Conservation (phyloP, 2,329 filamentous ascomycete genomes). For the Rhinocladiella similis region DNA sequence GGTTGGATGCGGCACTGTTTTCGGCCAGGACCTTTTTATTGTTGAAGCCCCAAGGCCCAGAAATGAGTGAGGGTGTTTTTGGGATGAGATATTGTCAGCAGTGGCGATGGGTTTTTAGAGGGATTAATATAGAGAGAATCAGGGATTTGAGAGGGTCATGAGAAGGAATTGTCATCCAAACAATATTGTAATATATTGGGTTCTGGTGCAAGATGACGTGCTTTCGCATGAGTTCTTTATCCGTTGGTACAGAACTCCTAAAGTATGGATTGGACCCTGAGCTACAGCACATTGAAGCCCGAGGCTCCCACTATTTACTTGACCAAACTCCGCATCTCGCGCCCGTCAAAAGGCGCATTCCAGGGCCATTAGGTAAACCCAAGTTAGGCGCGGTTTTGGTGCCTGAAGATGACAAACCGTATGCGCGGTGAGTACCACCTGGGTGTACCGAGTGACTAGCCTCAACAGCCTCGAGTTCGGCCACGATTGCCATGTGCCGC, state of each 20-base stretch:
- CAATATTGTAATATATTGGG: neutral
- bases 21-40: no score
- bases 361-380: neutral
- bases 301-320: neutral
- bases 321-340: neutral
- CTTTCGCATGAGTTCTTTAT: neutral
- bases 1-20: no score
- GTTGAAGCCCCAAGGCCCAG: no score
- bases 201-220: neutral
- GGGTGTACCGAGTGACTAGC: no score
- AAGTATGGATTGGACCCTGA: neutral
- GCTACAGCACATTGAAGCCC: no score
- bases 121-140: neutral
- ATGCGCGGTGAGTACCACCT: no score
- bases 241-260: no score
- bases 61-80: neutral
- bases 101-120: no score
- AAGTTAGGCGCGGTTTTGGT: neutral
- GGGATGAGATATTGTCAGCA: no score
- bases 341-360: neutral
- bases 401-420: slow-evolving; percentile 1
- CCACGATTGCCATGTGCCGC: no score
- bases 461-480: no score
- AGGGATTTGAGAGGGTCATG: neutral
- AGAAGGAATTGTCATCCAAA: neutral